A percentile compares a stretch with the other conserved stretches of the same genome.
Evolutionary conservation across 345 rosid species (phyloP).

Genomic region (Turritis glabra): DNA sequence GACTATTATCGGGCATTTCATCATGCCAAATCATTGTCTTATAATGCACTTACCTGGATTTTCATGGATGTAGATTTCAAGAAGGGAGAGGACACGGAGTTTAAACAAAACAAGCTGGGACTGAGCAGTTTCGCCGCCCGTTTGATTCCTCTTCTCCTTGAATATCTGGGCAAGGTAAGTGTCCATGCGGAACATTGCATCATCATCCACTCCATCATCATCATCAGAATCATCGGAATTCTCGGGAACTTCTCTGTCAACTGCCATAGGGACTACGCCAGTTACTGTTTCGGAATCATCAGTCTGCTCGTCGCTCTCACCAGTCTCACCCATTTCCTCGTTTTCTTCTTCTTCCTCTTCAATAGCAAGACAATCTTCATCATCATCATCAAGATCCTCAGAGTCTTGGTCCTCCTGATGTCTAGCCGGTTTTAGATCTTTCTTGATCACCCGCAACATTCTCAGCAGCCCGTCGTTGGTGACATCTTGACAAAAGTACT

Average conservation of each 20-base stretch:
- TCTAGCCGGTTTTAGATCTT: constrained; percentile 87
- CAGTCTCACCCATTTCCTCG: constrained; percentile 72
- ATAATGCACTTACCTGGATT: constrained; percentile 63
- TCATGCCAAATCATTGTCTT: constrained; percentile 14
- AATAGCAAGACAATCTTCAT: constrained; percentile 71
- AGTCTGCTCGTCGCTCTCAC: constrained; percentile 71
- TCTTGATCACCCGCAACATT: constrained; percentile 87
- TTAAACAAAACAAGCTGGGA: constrained; percentile 92
- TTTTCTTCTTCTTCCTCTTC: constrained; percentile 92
- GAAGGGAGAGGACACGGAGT: constrained; percentile 86
- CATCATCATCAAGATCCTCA: constrained; percentile 65
- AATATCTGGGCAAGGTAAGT: constrained; percentile 84
- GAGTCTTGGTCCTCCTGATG: constrained; percentile 56
- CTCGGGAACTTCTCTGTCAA: constrained; percentile 47
- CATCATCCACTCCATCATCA: constrained; percentile 93
- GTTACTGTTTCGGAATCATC: constrained; percentile 73
- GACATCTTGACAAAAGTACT: constrained; percentile 70
- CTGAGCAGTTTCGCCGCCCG: constrained; percentile 86
- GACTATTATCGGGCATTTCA: neutral
- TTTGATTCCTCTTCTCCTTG: constrained; percentile 86
- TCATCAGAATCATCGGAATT: constrained; percentile 85
- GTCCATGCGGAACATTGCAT: constrained; percentile 98
- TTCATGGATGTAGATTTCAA: constrained; percentile 91
- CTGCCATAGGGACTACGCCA: constrained; percentile 47
- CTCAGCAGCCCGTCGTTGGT: constrained; percentile 75